Evolutionary conservation across 2,329 filamentous ascomycete genomes (phyloP).

Genomic region (Pseudogymnoascus sp.): DNA sequence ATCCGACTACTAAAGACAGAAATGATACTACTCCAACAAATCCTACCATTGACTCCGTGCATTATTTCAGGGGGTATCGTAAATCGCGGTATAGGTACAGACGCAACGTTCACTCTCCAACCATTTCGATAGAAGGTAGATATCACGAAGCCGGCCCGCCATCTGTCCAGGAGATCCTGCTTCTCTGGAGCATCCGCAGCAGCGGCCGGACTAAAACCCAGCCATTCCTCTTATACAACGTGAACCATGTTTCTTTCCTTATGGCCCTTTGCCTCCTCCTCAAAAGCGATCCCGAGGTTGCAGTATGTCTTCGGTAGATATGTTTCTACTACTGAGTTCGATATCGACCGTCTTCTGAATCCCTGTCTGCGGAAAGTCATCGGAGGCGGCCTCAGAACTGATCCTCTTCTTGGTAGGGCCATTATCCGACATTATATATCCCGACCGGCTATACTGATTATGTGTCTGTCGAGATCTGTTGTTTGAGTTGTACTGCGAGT

Average conservation of each 20-base stretch:
- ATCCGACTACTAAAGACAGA: not conserved
- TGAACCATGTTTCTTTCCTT: not conserved
- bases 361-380: not conserved
- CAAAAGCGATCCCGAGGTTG: not conserved
- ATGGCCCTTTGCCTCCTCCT: not conserved
- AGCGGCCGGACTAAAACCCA: not conserved
- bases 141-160: not conserved
- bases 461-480: not conserved
- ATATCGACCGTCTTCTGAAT: constrained; percentile 14
- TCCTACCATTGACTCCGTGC: not conserved
- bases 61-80: not conserved
- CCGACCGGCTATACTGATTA: constrained; percentile 3
- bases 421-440: constrained; percentile 7
- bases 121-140: not conserved
- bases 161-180: not conserved
- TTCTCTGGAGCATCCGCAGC: not conserved
- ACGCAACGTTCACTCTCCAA: not conserved
- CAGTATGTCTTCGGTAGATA: constrained; percentile 3
- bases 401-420: not conserved
- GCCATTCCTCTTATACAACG: not conserved
- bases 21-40: not conserved
- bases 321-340: constrained; percentile 9
- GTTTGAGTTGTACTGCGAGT: not conserved
- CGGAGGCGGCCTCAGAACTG: not conserved
- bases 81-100: not conserved